phyloP scores from a whole-genome alignment of 2,329 filamentous ascomycete species.

The Claviceps spartinae region DNA sequence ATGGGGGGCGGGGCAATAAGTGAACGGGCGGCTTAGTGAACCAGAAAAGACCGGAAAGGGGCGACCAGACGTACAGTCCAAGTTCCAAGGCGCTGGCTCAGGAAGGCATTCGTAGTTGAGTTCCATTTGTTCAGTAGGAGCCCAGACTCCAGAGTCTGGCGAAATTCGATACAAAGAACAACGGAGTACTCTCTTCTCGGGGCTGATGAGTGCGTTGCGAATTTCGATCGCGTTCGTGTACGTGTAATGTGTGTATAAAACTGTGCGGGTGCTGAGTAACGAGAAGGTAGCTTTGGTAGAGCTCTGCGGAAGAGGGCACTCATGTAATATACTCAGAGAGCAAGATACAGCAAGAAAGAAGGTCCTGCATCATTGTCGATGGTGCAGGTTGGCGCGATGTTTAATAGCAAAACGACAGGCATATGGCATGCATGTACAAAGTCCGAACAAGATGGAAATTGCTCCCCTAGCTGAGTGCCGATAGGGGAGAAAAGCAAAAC shows the following conservation, averaged over 20 bases:
- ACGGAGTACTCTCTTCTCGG: neutral
- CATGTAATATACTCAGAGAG: neutral
- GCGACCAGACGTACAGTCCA: neutral
- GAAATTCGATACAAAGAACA: neutral
- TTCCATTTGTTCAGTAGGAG: neutral
- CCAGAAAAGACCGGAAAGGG: neutral
- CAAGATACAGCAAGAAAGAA: neutral
- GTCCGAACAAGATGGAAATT: neutral
- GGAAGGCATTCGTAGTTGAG: neutral
- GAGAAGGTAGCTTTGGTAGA: too few relatives aligned
- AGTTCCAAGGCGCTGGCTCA: neutral
- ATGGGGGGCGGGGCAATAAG: too few relatives aligned
- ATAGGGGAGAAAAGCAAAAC: neutral
- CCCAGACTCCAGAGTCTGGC: neutral
- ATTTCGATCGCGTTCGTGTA: too few relatives aligned
- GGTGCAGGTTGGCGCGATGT: neutral
- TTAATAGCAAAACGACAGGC: neutral
- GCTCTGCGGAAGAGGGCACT: neutral
- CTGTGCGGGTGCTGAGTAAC: too few relatives aligned
- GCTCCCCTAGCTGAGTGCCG: neutral
- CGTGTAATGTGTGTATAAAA: too few relatives aligned
- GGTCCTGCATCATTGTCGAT: neutral
- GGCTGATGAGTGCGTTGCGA: too few relatives aligned
- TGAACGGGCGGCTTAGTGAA: too few relatives aligned
- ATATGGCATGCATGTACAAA: neutral